These are phyloP conservation scores for Haplographium delicatum DNA, from an alignment of 495 filamentous ascomycete genomes.

Conservation along the genomic window DNA sequence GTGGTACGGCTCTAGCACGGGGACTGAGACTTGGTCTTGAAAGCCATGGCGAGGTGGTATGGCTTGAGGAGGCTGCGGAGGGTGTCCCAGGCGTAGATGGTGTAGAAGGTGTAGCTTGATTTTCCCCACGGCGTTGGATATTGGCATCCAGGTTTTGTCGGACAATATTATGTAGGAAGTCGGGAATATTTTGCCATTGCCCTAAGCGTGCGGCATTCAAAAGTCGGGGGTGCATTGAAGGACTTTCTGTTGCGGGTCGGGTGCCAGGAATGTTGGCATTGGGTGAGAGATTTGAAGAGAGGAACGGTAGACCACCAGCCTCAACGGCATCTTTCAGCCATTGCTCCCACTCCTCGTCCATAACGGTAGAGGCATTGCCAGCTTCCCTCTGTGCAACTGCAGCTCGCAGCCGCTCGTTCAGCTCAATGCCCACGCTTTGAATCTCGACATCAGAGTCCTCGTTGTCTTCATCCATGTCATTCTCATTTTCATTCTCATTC, in stretches of 20 bases:
- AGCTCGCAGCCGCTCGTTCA: slow-evolving; percentile 68
- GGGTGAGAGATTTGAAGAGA: slow-evolving; percentile 25
- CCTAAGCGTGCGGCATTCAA: slow-evolving; percentile 39
- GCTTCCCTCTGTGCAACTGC: slow-evolving; percentile 59
- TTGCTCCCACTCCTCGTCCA: slow-evolving; percentile 80
- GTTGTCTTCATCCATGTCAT: slow-evolving; percentile 38
- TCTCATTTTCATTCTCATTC: slow-evolving; percentile 38
- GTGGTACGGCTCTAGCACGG: slow-evolving; percentile 9
- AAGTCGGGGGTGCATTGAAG: slow-evolving; percentile 33
- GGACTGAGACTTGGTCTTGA: slow-evolving; percentile 6
- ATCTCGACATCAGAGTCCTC: slow-evolving; percentile 64
- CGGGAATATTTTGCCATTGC: slow-evolving; percentile 46
- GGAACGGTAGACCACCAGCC: slow-evolving; percentile 41
- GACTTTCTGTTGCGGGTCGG: slow-evolving; percentile 34
- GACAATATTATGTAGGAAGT: slow-evolving; percentile 42
- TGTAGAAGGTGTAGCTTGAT: slow-evolving; percentile 5
- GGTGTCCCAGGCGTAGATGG: neutral
- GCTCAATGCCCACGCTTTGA: slow-evolving; percentile 64
- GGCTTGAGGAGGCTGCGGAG: neutral
- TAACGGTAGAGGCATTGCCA: slow-evolving; percentile 53
- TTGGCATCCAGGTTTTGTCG: slow-evolving; percentile 27
- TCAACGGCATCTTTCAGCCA: slow-evolving; percentile 81
- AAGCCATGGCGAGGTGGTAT: neutral
- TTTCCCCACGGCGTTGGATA: slow-evolving; percentile 8
- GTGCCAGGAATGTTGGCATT: slow-evolving; percentile 27